Percentiles rank a stretch among this genome's conserved stretches.
Conservation (phyloP, 2,329 filamentous ascomycete genomes). For the Didymella sp. region DNA sequence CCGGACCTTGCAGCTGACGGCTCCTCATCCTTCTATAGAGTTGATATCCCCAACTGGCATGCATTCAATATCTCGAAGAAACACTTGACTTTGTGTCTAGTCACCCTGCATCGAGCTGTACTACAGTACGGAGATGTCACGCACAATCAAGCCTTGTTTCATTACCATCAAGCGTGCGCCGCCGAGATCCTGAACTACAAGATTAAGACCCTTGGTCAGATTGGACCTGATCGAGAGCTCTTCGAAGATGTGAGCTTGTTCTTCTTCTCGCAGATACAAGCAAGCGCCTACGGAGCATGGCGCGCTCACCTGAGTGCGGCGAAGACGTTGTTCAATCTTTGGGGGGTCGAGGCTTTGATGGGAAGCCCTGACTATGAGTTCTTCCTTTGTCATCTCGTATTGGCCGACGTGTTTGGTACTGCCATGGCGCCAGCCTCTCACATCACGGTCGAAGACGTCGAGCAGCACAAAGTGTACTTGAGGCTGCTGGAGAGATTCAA, state of each 20-base stretch:
- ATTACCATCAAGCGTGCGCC: conserved; percentile 9
- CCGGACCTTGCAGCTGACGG: conserved; percentile 10
- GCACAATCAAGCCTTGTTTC: conserved; percentile 1
- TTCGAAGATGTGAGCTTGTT: conserved; percentile 7
- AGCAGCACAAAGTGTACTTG: conserved; percentile 4
- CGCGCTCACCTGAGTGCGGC: conserved; percentile 6
- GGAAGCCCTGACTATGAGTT: not conserved
- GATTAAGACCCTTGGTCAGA: not conserved
- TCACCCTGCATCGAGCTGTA: conserved; percentile 4
- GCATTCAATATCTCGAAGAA: not conserved
- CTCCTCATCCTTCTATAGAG: not conserved
- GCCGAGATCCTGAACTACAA: conserved; percentile 10
- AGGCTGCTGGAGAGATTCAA: not conserved
- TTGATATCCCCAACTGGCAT: conserved; percentile 4
- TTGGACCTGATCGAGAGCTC: not conserved
- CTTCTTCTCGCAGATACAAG: conserved; percentile 12
- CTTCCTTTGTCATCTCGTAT: conserved; percentile 1
- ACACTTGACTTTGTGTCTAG: conserved; percentile 6
- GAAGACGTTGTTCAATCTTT: conserved; percentile 2
- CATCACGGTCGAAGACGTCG: not conserved
- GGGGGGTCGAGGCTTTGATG: conserved; percentile 1
- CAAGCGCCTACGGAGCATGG: conserved; percentile 12
- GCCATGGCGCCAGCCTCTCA: conserved; percentile 1
- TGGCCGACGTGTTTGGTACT: conserved; percentile 1
- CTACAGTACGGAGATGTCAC: not conserved